Evolutionary conservation across 441 rosid species (phyloP), one percentile per base, ranked within the genome.

Genomic region (Flueggea neowawraea): DNA sequence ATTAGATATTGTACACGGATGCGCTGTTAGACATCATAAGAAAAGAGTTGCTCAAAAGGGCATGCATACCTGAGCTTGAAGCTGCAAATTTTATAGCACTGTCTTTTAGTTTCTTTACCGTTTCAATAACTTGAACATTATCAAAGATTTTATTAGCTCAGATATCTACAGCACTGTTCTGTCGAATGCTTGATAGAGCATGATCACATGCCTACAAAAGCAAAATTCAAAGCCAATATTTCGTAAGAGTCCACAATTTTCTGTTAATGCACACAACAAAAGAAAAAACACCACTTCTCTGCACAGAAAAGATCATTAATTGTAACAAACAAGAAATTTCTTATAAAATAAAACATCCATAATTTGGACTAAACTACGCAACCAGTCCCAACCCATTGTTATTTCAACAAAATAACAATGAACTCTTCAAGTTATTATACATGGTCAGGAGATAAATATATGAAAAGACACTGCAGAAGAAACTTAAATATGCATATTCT

Each of bases 191-290:
- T 44, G 60, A 61, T 28, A 77, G 45, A 58, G 89, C 86, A 65
- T 78, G 80, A 61, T 85, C 89, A 70, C 84, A 82, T 22, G 85
- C 89, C 90, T 82, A 13, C 50, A 22, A 2, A 22, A 22, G 28
- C 28, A 75, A 6, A 51, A 73, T 45, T 33, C 28, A 63, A 67
- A 62, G 16, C 41, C 33, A 32, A 45, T 22, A 28, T 50, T 53
- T 36, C 15, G 6, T 47, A 50, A 52, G 54, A 47, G 28, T 52
- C 41, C 50, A 14, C 49, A 11, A 62, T 10, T 43, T 43, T 43
- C 12, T 43, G 45, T 43, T 43, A 43, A 6, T 43, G 8, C 12
- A 6, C 45, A 43, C 12, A 43, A 6, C 45, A 43, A 43, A 43
- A 6, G 45, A 6, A 43, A 43, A 1, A 43, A 11, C 12, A 6